phyloP scores from a whole-genome alignment of 1,284 basidiomycete species.

The Trichosporon faecale region DNA sequence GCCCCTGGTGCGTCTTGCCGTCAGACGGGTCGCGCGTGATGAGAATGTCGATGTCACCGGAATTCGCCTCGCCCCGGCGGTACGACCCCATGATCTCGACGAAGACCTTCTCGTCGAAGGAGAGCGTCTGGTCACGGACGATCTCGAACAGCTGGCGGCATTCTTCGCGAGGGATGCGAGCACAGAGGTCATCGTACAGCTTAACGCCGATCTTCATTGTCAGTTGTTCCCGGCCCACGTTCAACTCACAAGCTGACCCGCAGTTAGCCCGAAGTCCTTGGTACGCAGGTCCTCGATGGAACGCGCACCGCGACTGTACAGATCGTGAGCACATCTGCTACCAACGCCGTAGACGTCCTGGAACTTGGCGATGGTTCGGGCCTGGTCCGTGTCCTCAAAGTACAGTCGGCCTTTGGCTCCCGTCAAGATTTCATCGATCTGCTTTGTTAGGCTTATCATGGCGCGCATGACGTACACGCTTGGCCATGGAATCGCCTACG shows the following conservation, averaged over 20 bases:
- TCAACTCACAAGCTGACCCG: constrained; percentile 58
- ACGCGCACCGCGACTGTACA: constrained; percentile 72
- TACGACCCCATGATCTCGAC: constrained; percentile 89
- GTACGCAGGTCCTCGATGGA: constrained; percentile 70
- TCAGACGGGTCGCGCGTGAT: constrained; percentile 71
- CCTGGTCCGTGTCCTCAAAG: constrained; percentile 45
- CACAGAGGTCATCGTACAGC: constrained; percentile 65
- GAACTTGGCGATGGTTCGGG: constrained; percentile 55
- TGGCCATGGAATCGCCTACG: constrained; percentile 69
- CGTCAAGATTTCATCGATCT: constrained; percentile 49
- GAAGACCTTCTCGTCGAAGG: constrained; percentile 67
- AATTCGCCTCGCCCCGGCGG: constrained; percentile 69
- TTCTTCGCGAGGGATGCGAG: constrained; percentile 82
- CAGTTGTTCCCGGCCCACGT: not conserved
- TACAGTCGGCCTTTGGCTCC: constrained; percentile 37
- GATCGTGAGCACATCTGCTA: constrained; percentile 62
- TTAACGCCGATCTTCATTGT: constrained; percentile 61
- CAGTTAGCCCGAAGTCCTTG: constrained; percentile 54
- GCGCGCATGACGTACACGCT: constrained; percentile 58
- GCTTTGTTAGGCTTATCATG: not conserved
- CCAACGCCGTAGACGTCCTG: constrained; percentile 82
- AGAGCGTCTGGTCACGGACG: constrained; percentile 67
- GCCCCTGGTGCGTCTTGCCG: constrained; percentile 68
- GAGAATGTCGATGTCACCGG: constrained; percentile 86
- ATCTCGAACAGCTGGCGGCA: constrained; percentile 67